phyloP scores from a whole-genome alignment of 495 filamentous ascomycete genomes.

The Xylaria flabelliformis region DNA sequence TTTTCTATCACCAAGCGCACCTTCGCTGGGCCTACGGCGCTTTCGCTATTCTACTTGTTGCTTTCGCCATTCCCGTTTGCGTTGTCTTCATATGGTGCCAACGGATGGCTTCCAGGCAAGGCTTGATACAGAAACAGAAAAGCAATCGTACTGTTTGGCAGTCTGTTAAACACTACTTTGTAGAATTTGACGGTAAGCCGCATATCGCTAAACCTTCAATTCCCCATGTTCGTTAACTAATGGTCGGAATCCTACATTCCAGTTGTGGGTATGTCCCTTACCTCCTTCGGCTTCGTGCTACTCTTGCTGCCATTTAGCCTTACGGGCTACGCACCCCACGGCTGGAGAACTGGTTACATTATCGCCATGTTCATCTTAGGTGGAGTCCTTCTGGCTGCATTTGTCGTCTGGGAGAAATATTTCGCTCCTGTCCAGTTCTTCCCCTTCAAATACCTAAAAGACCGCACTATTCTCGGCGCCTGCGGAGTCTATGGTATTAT shows the following conservation, averaged over 20 bases:
- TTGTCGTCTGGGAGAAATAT: constrained; percentile 69
- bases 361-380: constrained; percentile 67
- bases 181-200: constrained; percentile 66
- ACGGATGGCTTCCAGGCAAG: constrained; percentile 52
- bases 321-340: constrained; percentile 45
- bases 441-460: constrained; percentile 59
- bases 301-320: constrained; percentile 68
- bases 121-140: constrained; percentile 36
- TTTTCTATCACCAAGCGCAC: constrained; percentile 31
- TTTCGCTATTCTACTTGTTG: constrained; percentile 59
- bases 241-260: not conserved
- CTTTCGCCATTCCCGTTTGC: constrained; percentile 56
- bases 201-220: not conserved
- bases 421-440: constrained; percentile 61
- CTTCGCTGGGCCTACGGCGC: constrained; percentile 67
- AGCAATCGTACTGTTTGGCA: constrained; percentile 53
- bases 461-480: constrained; percentile 49
- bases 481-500: constrained; percentile 6
- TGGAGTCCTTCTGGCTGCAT: constrained; percentile 58
- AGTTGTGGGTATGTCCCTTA: constrained; percentile 57
- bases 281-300: constrained; percentile 61
- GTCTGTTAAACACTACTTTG: constrained; percentile 59
- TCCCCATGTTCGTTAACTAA: not conserved
- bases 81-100: constrained; percentile 57
- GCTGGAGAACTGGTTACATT: constrained; percentile 47